Conservation (phyloP, 805 yeast species). For the Babjeviella inositovora region DNA sequence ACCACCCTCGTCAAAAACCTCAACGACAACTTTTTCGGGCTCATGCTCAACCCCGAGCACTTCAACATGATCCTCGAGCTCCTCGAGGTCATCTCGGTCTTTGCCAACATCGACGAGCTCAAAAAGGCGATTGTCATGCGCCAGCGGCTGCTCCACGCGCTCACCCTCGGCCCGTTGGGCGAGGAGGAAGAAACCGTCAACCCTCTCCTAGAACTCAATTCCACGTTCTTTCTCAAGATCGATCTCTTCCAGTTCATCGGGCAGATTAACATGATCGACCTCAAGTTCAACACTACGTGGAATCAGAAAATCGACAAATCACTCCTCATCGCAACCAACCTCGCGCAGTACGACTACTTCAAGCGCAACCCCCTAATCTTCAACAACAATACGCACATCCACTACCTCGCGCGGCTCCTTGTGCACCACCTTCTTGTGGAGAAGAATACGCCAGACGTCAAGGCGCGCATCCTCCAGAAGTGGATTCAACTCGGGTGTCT, state of each 20-base stretch:
- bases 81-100: slow-evolving; percentile 27
- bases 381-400: slow-evolving; percentile 48
- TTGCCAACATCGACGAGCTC: slow-evolving; percentile 32
- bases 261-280: slow-evolving; percentile 52
- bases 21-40: slow-evolving; percentile 47
- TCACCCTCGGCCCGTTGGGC: slow-evolving; percentile 3
- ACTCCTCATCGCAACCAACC: slow-evolving; percentile 40
- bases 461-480: slow-evolving; percentile 55
- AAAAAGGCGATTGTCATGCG: slow-evolving; percentile 33
- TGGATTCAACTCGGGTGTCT: slow-evolving; percentile 79
- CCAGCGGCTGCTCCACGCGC: slow-evolving; percentile 21
- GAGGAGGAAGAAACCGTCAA: slow-evolving; percentile 3
- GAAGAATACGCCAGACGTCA: slow-evolving; percentile 15
- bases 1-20: slow-evolving; percentile 37
- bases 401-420: slow-evolving; percentile 61
- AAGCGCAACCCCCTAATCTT: slow-evolving; percentile 64
- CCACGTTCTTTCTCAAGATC: slow-evolving; percentile 29
- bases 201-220: background rate
- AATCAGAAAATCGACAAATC: slow-evolving; percentile 70
- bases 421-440: slow-evolving; percentile 54
- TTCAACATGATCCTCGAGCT: slow-evolving; percentile 41
- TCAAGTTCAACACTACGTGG: slow-evolving; percentile 55
- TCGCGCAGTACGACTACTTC: slow-evolving; percentile 23
- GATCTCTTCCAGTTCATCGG: slow-evolving; percentile 38
- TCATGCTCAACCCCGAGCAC: slow-evolving; percentile 46